These are phyloP conservation scores for Euphorbia pulcherrima DNA, from an alignment of 345 rosid genomes.

Conservation along the genomic window DNA sequence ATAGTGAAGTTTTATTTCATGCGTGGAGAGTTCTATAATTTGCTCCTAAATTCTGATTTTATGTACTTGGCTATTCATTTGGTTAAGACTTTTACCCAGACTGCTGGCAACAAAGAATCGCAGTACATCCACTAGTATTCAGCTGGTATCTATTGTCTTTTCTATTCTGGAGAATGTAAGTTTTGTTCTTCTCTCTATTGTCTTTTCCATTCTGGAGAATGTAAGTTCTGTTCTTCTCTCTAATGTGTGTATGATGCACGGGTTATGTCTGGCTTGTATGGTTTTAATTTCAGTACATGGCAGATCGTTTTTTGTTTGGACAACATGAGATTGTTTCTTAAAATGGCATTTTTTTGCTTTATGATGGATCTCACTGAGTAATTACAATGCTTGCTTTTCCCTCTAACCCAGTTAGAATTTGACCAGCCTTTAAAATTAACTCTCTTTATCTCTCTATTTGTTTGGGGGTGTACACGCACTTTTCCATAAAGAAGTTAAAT, in stretches of 20 bases:
- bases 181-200: not conserved
- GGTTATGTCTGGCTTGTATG: not conserved
- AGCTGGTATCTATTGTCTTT: not conserved
- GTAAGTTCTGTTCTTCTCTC: not conserved
- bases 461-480: not conserved
- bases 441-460: not conserved
- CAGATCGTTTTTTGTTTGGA: not conserved
- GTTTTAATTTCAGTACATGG: not conserved
- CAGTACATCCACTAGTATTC: not conserved
- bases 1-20: not conserved
- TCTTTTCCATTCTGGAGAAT: not conserved
- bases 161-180: not conserved
- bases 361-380: not conserved
- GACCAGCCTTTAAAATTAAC: not conserved
- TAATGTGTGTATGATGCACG: not conserved
- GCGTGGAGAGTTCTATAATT: not conserved
- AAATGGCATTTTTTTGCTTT: not conserved
- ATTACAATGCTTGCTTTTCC: not conserved
- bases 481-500: not conserved
- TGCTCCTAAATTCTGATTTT: not conserved
- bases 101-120: not conserved
- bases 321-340: not conserved
- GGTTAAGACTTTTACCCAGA: not conserved
- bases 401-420: not conserved
- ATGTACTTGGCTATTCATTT: not conserved